Base-by-base conservation (phyloP, 176 grass and related monocot genomes). In the Chrysopogon serrulatus region DNA sequence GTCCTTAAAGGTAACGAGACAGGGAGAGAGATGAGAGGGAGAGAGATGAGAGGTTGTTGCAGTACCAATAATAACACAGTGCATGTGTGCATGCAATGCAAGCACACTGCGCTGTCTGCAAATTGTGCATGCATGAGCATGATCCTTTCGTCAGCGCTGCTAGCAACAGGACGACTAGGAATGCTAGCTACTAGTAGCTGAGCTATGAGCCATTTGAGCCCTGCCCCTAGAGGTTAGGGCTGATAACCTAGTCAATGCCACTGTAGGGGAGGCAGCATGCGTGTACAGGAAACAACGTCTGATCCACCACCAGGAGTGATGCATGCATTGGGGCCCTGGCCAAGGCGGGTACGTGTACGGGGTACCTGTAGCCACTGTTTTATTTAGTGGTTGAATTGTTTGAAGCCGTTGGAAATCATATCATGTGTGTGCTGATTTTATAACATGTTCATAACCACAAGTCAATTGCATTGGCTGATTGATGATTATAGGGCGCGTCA, bases 331-430 rank as follows among this genome's bases (percentile, higher is more conserved):
- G n/a, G n/a, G n/a, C n/a, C n/a, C n/a, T n/a, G n/a, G n/a, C n/a
- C n/a, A n/a, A n/a, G n/a, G n/a, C n/a, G n/a, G n/a, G n/a, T n/a
- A n/a, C n/a, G n/a, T n/a, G n/a, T n/a, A n/a, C n/a, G n/a, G n/a
- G 2, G 10, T 5, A 24, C 35, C 10, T 13, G 21, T 69, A 47
- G 26, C 41, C 10, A 19, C 70, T 19, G 69, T n/a, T n/a, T n/a
- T n/a, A 42, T 17, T 48, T 71, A 73, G 71, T 63, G 5, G 24
- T 44, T 66, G 61, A 79, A 48, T 79, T 79, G 45, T 48, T 79
- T 68, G 12, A 53, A 80, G 32, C 33, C 44, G 44, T 37, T 80
- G 44, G 73, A 6, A n/a, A 34, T 43, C 35, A 24, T 54, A 31
- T 45, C 44, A 73, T 71, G 37, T 24, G 16, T 11, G 65, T 68